Base-by-base conservation (phyloP, 805 yeast genomes). In the Teunomyces kruisii region DNA sequence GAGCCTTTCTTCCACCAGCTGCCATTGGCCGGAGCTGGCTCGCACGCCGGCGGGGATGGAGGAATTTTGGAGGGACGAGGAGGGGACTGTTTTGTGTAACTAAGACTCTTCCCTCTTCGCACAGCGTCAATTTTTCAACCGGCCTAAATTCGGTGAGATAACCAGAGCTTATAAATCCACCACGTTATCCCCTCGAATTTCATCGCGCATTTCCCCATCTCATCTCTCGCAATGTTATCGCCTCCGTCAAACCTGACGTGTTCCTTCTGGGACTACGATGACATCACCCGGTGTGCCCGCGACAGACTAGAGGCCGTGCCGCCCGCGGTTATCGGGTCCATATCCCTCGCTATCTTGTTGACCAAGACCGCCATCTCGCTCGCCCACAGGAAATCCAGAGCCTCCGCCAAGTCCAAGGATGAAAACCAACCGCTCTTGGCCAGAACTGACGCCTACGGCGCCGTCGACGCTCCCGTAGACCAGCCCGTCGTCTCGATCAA, bases 211-310 rank as follows among this genome's bases (percentile, higher is more conserved):
- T 14, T n/a, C 27, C n/a, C n/a, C n/a, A n/a, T n/a, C n/a, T n/a
- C 17, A 13, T 12, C 12, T 15, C 9, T 10, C 19, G 15, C 29
- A 29, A 28, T 39, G 30, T 24, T 32, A 19, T 17, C 30, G 22
- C 14, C 12, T 19, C 38, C 28, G 44, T 32, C 32, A 27, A 43
- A 28, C 28, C 40, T 37, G 37, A 43, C 48, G 16, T 47, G 64
- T 56, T 47, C 49, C 33, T 45, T 60, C 50, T 84, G 89, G 88
- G 64, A 69, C 49, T 79, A 74, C 47, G 89, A 84, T 55, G 89
- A 84, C 58, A 57, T 84, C 32, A 76, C 84, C 1, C 56, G 57
- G 12, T 80, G 85, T 55, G 77, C 77, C 4, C 68, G 82, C 39
- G 63, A 66, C 55, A 59, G 63, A 48, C 55, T 80, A 31, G 73